Percentiles rank a stretch among this genome's conserved stretches.
phyloP scores from a whole-genome alignment of 495 filamentous ascomycete species.

The Podospora bellae-mahoneyi region DNA sequence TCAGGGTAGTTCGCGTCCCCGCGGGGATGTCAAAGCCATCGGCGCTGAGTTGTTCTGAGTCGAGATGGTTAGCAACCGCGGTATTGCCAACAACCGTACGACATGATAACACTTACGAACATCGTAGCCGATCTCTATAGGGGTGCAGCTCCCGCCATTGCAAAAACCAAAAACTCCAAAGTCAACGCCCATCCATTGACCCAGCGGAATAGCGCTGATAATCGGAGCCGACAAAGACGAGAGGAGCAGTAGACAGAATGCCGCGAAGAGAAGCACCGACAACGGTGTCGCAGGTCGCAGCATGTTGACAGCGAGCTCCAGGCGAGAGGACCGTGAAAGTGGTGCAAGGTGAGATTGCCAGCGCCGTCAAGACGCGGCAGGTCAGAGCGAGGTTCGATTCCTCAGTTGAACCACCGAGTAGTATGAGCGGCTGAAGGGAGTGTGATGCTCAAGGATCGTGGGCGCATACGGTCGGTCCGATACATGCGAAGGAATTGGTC shows the following conservation, averaged over 20 bases:
- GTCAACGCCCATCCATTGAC: slow-evolving; percentile 66
- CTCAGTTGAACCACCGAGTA: slow-evolving; percentile 1
- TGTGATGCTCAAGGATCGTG: slow-evolving; percentile 1
- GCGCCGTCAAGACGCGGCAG: slow-evolving; percentile 36
- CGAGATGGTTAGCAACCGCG: slow-evolving; percentile 34
- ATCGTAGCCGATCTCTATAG: slow-evolving; percentile 80
- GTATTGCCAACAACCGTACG: not conserved
- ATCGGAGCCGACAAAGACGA: slow-evolving; percentile 93
- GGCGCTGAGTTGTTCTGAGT: slow-evolving; percentile 32
- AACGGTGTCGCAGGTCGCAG: slow-evolving; percentile 92
- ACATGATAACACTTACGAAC: slow-evolving; percentile 58
- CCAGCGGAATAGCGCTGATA: slow-evolving; percentile 78
- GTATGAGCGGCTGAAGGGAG: slow-evolving; percentile 1
- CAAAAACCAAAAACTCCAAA: slow-evolving; percentile 97
- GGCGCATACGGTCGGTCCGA: not conserved
- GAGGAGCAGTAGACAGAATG: slow-evolving; percentile 80
- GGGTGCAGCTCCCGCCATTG: slow-evolving; percentile 57
- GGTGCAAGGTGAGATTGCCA: slow-evolving; percentile 22
- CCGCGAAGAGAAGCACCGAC: slow-evolving; percentile 76
- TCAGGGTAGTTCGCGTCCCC: slow-evolving; percentile 75
- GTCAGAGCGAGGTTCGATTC: slow-evolving; percentile 17
- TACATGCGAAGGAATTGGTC: slow-evolving; percentile 22
- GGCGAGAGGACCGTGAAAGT: not conserved
- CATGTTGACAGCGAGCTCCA: slow-evolving; percentile 38
- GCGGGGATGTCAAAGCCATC: slow-evolving; percentile 69